Percentiles rank a stretch among this genome's conserved stretches.
Evolutionary conservation across 305 asterid genomes (phyloP).

Genomic region (Solanum hybrid): DNA sequence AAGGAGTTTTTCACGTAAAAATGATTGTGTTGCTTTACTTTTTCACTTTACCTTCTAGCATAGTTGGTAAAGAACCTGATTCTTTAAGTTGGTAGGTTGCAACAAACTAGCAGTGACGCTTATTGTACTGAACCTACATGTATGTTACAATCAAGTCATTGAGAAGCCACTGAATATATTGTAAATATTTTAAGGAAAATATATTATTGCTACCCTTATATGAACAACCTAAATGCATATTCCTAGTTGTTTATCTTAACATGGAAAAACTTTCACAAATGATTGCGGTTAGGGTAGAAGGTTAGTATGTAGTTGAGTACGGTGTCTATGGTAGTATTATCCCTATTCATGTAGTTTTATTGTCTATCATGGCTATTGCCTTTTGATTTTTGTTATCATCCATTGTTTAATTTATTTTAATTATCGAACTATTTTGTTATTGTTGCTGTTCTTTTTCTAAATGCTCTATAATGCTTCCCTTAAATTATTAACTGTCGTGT

Average conservation of each 20-base stretch:
- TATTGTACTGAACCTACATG: not conserved
- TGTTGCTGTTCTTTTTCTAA: not conserved
- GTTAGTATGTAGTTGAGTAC: not conserved
- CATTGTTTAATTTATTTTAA: too few species aligned
- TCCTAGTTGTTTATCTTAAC: not conserved
- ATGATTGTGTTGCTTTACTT: not conserved
- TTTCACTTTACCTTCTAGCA: not conserved
- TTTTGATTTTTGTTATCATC: not conserved
- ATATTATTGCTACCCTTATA: not conserved
- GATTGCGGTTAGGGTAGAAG: not conserved
- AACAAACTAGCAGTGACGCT: not conserved
- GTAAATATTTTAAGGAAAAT: not conserved
- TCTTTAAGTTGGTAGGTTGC: not conserved
- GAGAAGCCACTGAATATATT: not conserved
- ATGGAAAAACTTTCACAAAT: not conserved
- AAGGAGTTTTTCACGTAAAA: not conserved
- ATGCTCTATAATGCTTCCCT: not conserved
- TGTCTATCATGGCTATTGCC: not conserved
- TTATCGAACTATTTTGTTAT: not conserved
- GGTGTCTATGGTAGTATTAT: not conserved
- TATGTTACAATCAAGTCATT: not conserved
- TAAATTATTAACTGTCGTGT: not conserved
- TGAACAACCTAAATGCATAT: not conserved
- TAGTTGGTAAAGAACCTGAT: not conserved
- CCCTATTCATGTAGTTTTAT: not conserved